Evolutionary conservation across 2,329 filamentous ascomycete species (phyloP), one percentile per base, ranked within the genome.

Genomic region (Fusarium dimerum): DNA sequence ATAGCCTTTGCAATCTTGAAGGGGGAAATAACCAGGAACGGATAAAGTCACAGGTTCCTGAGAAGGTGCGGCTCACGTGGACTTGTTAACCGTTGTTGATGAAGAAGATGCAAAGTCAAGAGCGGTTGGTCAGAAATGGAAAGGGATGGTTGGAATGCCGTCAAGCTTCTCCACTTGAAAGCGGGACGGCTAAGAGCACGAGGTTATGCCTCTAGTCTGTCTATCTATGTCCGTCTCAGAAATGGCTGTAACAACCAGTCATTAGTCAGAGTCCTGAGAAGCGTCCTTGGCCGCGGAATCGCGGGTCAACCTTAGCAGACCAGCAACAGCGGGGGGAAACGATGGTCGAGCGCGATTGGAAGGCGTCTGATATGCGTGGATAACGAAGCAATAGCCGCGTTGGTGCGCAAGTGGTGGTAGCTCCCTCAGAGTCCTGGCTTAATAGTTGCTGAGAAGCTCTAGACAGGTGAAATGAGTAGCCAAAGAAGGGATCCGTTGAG

Each of bases 81-180:
- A 26, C 40, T 39, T 34, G 29, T 43, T n/a, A 55, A 36, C 17
- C 11, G 42, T 36, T 41, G 32, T 40, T 20, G 47, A 50, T 40
- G 49, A 43, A 54, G 46, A 40, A 47, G 39, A 47, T 49, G 47
- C 51, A 52, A 45, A 49, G 44, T 43, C 49, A 50, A 51, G 43
- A 56, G 49, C 47, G 40, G 54, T 51, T 52, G 50, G 45, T 29
- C 44, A 32, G 56, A 40, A 45, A 48, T 47, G 43, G 45, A 45
- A 43, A 53, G 52, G 56, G 50, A 47, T 45, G 51, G 51, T 62
- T 60, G 51, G 48, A 60, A 55, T 51, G 58, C 57, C 49, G 60
- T 59, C 59, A 55, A 63, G 50, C 54, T 61, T 65, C 58, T 65
- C 62, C 62, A 65, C 62, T 51, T 38, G 43, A 30, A 54, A 56